phyloP scores from a whole-genome alignment of 106 monocot species.

The Triglochin maritima region DNA sequence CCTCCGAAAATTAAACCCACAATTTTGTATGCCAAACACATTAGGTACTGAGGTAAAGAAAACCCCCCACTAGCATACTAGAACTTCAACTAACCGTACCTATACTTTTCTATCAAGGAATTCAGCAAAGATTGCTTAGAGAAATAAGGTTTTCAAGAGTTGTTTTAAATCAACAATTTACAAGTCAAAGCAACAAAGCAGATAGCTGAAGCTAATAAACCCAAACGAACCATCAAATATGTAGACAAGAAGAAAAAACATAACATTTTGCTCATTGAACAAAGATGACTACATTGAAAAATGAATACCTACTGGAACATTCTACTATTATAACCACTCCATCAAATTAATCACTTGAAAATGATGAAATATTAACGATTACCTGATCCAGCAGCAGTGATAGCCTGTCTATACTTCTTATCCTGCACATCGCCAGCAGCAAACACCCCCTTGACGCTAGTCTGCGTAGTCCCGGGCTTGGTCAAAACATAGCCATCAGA shows the following conservation, averaged over 20 bases:
- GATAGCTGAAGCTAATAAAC: background rate
- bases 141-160: too few relatives aligned
- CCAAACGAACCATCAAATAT: background rate
- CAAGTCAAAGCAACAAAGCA: background rate
- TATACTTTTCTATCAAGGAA: too few relatives aligned
- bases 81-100: too few relatives aligned
- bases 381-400: slow-evolving; percentile 98
- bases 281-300: background rate
- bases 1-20: too few relatives aligned
- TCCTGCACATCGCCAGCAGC: slow-evolving; percentile 98
- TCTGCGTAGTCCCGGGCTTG: slow-evolving; percentile 69
- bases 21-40: too few relatives aligned
- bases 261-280: background rate
- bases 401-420: slow-evolving; percentile 91
- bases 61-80: too few relatives aligned
- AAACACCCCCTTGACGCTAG: slow-evolving; percentile 87
- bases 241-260: background rate
- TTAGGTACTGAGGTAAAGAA: too few relatives aligned
- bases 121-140: too few relatives aligned
- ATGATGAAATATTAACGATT: background rate
- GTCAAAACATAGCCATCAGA: slow-evolving; percentile 84
- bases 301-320: background rate
- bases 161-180: too few relatives aligned
- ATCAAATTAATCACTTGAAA: background rate
- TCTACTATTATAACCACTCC: background rate